Evolutionary conservation across 345 rosid genomes (phyloP), one percentile per base, ranked within the genome.

Genomic region (Syzygium aromaticum): DNA sequence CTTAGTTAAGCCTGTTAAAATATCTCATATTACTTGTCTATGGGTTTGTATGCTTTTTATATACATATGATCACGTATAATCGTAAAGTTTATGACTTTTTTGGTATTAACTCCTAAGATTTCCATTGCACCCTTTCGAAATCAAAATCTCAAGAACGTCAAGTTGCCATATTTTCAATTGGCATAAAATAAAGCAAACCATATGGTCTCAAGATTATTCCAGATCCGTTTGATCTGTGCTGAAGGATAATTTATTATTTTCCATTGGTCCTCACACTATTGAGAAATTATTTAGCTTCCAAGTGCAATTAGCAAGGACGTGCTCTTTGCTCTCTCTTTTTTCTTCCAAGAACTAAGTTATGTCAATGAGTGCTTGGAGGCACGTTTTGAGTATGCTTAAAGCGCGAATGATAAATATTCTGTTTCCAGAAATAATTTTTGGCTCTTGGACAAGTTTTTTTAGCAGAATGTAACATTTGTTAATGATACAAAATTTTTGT

Each of bases 1-100:
- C 5, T 27, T 1, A 61, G 0, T n/a, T n/a, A n/a, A 3, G 33
- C n/a, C 0, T n/a, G 5, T 61, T 61, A 61, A 61, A 61, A 27
- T 61, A 61, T n/a, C 33, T 61, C 17, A n/a, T 27, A 61, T 61
- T 0, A 1, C 8, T 5, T 61, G 17, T 61, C 33, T 61, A n/a
- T 27, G 33, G 33, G 27, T n/a, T 27, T 61, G 19, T 12, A 61
- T n/a, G 17, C 8, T 61, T 27, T 61, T 61, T 6, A 61, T n/a
- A 61, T 61, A 27, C 4, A 12, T 61, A 5, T 61, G 73, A 27
- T 61, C 73, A 13, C 16, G 5, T n/a, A n/a, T 27, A 61, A 11
- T 61, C 4, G n/a, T 61, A 61, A 28, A 61, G 43, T 40, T 40
- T 40, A 40, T 5, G 43, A 40, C 28, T 57, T 57, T 57, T 3